A percentile compares a stretch with the other conserved stretches of the same genome.
These are phyloP conservation scores for Lodderomyces jiufengensis DNA, from an alignment of 1,139 yeast genomes.

Conservation along the genomic window DNA sequence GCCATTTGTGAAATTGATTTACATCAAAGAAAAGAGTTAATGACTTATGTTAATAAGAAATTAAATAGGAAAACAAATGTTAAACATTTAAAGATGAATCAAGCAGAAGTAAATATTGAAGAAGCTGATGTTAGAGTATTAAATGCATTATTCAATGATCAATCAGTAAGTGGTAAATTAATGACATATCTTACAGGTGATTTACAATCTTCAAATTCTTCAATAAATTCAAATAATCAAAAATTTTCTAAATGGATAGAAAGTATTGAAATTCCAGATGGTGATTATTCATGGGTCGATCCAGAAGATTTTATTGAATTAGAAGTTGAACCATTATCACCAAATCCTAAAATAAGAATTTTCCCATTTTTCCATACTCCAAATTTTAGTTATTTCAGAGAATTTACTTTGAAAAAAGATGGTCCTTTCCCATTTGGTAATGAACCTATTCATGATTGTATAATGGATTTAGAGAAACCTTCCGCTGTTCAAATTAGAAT, in stretches of 20 bases:
- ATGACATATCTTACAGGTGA: slow-evolving; percentile 39
- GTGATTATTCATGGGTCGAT: slow-evolving; percentile 72
- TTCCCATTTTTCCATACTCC: slow-evolving; percentile 73
- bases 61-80: slow-evolving; percentile 54
- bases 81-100: slow-evolving; percentile 63
- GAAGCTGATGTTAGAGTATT: slow-evolving; percentile 72
- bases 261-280: slow-evolving; percentile 35
- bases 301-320: slow-evolving; percentile 77
- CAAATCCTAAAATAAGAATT: slow-evolving; percentile 55
- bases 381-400: slow-evolving; percentile 70
- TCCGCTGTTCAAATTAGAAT: slow-evolving; percentile 49
- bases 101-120: slow-evolving; percentile 71
- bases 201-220: slow-evolving; percentile 10
- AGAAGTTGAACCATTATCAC: slow-evolving; percentile 46
- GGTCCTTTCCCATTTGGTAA: slow-evolving; percentile 65
- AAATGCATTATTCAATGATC: slow-evolving; percentile 63
- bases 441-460: slow-evolving; percentile 66
- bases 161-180: slow-evolving; percentile 45
- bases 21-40: slow-evolving; percentile 76
- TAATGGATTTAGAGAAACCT: slow-evolving; percentile 54
- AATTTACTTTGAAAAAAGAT: slow-evolving; percentile 45
- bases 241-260: slow-evolving; percentile 20
- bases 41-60: slow-evolving; percentile 53
- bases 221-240: slow-evolving; percentile 7
- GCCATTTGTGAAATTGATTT: slow-evolving; percentile 68